Conservation (phyloP, 768 basidiomycete genomes). For the Lentinula aciculospora region DNA sequence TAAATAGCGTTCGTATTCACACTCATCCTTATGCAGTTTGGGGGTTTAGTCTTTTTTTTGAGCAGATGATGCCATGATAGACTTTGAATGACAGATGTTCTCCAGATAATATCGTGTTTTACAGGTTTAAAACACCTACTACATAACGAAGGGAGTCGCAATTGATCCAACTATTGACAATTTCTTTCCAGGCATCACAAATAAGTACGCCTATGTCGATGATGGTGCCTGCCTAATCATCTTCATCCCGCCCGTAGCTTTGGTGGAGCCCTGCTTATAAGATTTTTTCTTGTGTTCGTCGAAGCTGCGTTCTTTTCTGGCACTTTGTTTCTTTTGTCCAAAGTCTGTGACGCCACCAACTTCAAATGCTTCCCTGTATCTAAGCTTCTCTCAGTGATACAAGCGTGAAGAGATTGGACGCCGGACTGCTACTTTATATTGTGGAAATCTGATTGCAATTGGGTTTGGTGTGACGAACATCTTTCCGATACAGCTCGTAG, state of each 20-base stretch:
- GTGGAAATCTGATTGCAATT: constrained; percentile 47
- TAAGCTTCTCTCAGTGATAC: constrained; percentile 27
- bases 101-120: constrained; percentile 42
- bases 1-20: background rate
- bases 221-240: background rate
- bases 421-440: constrained; percentile 38
- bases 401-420: constrained; percentile 35
- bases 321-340: constrained; percentile 26
- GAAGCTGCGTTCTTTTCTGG: constrained; percentile 44
- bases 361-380: background rate
- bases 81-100: constrained; percentile 14
- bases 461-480: constrained; percentile 37
- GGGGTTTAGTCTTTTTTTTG: background rate
- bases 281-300: constrained; percentile 45
- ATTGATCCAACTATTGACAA: background rate
- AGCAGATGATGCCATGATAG: constrained; percentile 14
- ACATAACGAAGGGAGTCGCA: background rate
- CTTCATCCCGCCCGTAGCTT: constrained; percentile 23
- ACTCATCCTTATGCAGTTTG: background rate
- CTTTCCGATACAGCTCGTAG: background rate
- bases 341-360: background rate
- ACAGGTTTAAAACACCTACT: constrained; percentile 31
- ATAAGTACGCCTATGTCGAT: constrained; percentile 15
- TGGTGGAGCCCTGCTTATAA: constrained; percentile 31
- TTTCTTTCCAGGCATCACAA: constrained; percentile 18